phyloP scores from a whole-genome alignment of 129 eudicot species.

The Flaveria robusta region DNA sequence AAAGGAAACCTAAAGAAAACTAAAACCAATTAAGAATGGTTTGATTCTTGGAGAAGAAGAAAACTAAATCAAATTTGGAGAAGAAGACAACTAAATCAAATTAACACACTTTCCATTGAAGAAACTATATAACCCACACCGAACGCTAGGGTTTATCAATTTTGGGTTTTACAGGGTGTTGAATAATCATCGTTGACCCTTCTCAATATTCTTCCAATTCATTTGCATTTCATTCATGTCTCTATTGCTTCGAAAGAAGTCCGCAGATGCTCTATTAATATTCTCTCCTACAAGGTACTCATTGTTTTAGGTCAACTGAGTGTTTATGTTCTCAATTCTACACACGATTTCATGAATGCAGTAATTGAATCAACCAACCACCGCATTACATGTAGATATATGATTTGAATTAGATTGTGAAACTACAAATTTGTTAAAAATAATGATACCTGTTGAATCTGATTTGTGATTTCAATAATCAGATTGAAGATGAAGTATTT shows the following conservation, averaged over 20 bases:
- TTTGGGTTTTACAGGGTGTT: not conserved
- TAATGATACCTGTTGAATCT: too few relatives aligned
- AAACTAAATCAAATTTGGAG: not conserved
- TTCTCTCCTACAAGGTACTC: not conserved
- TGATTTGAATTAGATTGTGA: not conserved
- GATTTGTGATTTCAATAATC: too few relatives aligned
- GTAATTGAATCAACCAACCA: not conserved
- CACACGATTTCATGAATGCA: not conserved
- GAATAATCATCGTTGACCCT: too few relatives aligned
- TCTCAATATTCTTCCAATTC: not conserved
- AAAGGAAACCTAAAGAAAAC: not conserved
- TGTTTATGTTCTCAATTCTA: not conserved
- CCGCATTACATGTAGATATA: slow-evolving; percentile 1
- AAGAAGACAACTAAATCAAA: too few relatives aligned
- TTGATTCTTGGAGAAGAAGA: slow-evolving; percentile 13
- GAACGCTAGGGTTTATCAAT: not conserved
- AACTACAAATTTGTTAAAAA: too few relatives aligned
- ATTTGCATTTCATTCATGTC: slow-evolving; percentile 11
- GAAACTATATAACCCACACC: too few relatives aligned
- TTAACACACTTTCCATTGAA: too few relatives aligned
- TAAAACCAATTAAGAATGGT: not conserved
- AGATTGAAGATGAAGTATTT: not conserved
- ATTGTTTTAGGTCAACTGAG: not conserved
- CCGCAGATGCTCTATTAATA: slow-evolving; percentile 9
- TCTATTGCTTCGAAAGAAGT: slow-evolving; percentile 16